Evolutionary conservation across 306 rosid genomes (phyloP), one percentile per base, ranked within the genome.

Genomic region (Cicer arietinum): DNA sequence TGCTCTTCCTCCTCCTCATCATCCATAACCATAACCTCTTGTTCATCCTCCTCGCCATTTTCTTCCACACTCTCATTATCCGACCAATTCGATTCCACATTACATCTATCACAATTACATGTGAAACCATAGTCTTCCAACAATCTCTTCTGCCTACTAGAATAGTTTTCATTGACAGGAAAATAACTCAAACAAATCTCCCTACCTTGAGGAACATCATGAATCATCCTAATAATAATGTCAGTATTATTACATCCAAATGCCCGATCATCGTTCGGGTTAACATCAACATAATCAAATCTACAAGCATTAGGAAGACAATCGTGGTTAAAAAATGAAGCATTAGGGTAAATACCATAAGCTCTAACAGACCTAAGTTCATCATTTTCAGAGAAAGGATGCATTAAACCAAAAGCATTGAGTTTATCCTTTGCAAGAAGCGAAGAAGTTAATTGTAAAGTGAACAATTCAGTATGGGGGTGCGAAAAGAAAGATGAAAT

Each of bases 241-340:
- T 92, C 97, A 2, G 88, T 86, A 78, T 86, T 87, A 70, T 67
- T 70, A 60, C 37, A 7, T 7, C 67, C 67, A 1, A 2, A 43
- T 0, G 20, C 67, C 13, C 54, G 0, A 12, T 12, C 79, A 58
- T 67, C 70, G 12, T 81, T 50, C 46, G 68, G 53, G 54, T 42
- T 70, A 8, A 61, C 4, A 25, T 92, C 97, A 1, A 89, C 75
- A 39, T 92, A 92, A 79, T 92, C 97, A 73, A 92, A 92, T 52
- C 97, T 83, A 80, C 97, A 92, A 41, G 97, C 96, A 84, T 92
- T 92, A 22, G 97, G 97, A 71, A 92, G 96, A 80, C 96, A 92
- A 35, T 90, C 97, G 40, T 92, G 96, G 79, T 92, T 92, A 67
- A 92, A 92, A 53, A 86, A 86, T 7, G 94, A 87, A 22, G 94